Evolutionary conservation across 116 monocot genomes (phyloP), one percentile per base, ranked within the genome.

Genomic region (Papilionanthe hybrid): DNA sequence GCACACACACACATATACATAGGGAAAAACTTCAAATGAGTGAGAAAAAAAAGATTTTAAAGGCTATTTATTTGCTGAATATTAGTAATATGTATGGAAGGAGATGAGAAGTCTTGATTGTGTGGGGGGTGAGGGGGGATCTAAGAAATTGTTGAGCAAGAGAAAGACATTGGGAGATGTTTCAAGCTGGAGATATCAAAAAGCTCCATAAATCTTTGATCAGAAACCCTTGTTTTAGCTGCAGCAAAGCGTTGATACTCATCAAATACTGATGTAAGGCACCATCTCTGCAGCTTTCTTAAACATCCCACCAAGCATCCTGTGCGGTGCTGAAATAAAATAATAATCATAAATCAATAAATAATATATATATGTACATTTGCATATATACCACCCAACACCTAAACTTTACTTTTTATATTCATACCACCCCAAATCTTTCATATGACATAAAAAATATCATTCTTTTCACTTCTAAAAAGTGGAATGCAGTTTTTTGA

Each of bases 181-280:
- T 83, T 80, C 58, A 87, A 81, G 74, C 81, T 75, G 1, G 87
- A 81, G 9, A 75, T 75, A 66, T 87, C 80, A 29, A 87, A 87
- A 41, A 80, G 23, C 77, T 87, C 83, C 72, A 87, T 87, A 57
- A 87, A 87, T 77, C 83, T 80, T 23, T 87, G 80, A 72, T 87
- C 87, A 44, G 83, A 83, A 67, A 83, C 53, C 66, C 83, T 80
- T 18, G 87, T 72, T 56, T 87, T 87, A 15, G 87, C 87, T 9
- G 83, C 86, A 67, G 86, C 80, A 78, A 86, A 86, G 4, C 83
- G 77, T 43, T 83, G 87, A 78, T 87, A 87, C 66, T 87, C 87
- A 22, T 83, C 81, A 50, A 87, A 87, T 10, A 87, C 56, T 22
- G 87, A 87, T 22, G 87, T 77, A 11, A 87, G 41, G 53, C 87